Evolutionary conservation across 1,139 yeast genomes (phyloP), one percentile per base, ranked within the genome.

Genomic region (Blastobotrys niveus): DNA sequence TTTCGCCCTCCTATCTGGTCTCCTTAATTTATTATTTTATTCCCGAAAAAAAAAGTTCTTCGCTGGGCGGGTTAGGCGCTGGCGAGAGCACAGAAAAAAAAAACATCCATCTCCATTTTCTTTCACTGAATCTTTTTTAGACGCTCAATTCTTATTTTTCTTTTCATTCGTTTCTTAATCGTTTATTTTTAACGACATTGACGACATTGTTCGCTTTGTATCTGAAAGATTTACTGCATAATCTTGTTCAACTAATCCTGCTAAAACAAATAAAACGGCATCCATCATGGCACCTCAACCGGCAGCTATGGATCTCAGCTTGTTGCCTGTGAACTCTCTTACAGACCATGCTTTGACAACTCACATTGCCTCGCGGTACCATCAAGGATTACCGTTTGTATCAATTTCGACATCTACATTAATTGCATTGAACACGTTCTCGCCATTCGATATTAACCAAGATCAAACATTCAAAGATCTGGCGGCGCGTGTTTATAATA

Each of bases 311-410:
- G 72, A 67, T 50, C 46, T 67, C 42, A 60, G 71, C 39, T 59
- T 60, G 48, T 59, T 67, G 52, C 66, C 72, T 14, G 55, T 59
- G 35, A 50, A 58, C 30, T 53, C 64, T 32, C 57, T 67, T 47
- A 63, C 67, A 12, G 71, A 64, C 49, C 67, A 65, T 44, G 67
- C 64, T 32, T 55, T 68, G 41, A 67, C 72, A 17, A 67, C 71
- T 14, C 72, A 68, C 48, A 59, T 67, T 34, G 72, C 72, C 25
- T 66, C 71, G 33, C 54, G 72, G 33, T 68, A 58, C 52, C 71
- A 68, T 50, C 69, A 66, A 52, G 71, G 70, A 22, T 56, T 65
- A 54, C 70, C 72, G 24, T 64, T 64, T 48, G 61, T 65, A 24
- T 55, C 67, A 26, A 57, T 68, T 24, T 64, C 70, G 12, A 54